Evolutionary conservation across 495 filamentous ascomycete species (phyloP).

Genomic region (Bacidia gigantensis): DNA sequence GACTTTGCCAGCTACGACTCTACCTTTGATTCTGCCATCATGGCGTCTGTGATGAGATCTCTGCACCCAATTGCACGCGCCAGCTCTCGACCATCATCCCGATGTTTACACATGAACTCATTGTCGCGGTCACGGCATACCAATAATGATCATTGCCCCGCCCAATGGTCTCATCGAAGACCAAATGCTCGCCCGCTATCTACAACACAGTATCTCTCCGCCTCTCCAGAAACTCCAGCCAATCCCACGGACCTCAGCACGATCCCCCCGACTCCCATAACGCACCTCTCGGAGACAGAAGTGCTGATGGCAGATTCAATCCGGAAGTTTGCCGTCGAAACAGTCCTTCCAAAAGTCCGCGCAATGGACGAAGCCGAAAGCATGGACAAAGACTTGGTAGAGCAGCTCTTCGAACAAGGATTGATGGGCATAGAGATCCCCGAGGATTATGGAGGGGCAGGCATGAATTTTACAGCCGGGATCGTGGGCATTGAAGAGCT

Average conservation of each 20-base stretch:
- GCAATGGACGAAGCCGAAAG: constrained; percentile 95
- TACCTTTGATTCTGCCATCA: constrained; percentile 21
- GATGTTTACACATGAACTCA: constrained; percentile 17
- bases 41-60: constrained; percentile 57
- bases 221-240: constrained; percentile 41
- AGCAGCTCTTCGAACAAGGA: constrained; percentile 93
- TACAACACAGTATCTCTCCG: constrained; percentile 36
- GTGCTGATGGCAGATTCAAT: constrained; percentile 77
- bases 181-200: constrained; percentile 1
- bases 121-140: constrained; percentile 40
- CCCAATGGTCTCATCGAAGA: constrained; percentile 8
- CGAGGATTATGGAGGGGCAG: constrained; percentile 89
- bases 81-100: constrained; percentile 32
- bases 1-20: neutral
- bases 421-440: constrained; percentile 96
- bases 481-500: constrained; percentile 96
- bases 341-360: constrained; percentile 80
- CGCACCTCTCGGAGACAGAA: constrained; percentile 84
- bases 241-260: constrained; percentile 48
- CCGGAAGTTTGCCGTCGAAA: constrained; percentile 76
- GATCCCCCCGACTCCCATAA: constrained; percentile 81
- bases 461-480: constrained; percentile 96
- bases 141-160: constrained; percentile 35
- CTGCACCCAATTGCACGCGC: constrained; percentile 56
- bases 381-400: constrained; percentile 81